Base-by-base conservation (phyloP, 306 rosid genomes). In the Medicago ruthenica region DNA sequence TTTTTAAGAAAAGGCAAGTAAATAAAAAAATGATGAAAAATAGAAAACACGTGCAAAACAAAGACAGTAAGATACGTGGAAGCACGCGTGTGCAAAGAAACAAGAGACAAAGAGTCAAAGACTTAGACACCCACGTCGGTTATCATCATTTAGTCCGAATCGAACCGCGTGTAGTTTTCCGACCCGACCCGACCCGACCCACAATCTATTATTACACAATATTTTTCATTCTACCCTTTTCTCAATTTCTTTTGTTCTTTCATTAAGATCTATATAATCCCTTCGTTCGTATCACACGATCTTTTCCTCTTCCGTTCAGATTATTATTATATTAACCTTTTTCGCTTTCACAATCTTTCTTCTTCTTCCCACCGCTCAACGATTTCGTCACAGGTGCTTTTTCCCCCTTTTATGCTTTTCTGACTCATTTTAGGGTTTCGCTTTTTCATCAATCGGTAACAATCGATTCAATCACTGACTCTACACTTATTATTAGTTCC, bases 221-320 rank as follows among this genome's bases (percentile, higher is more conserved):
- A 27, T 27, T 27, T 27, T 48, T 44, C 73, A 22, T 48, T 42
- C 12, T 67, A 12, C 45, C 72, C 1, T 21, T 42, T 45, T 37
- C 17, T 73, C 58, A 9, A 4, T 6, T 39, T 31, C n/a, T 0
- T 6, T 10, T 17, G 2, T 63, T 10, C 11, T 8, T 59, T 59
- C 40, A 4, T 36, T 16, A 16, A 17, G 42, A 16, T 8, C 37
- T 2, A 60, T 9, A 39, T 27, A 27, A 27, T 20, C 3, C 59
- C 7, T 15, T 41, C 17, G 6, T 15, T 41, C 17, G 6, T 34
- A 15, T 15, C 13, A 2, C 72, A 62, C 37, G 47, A 18, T 73
- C 72, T 71, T 79, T 67, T 7, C 58, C 83, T 22, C 40, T 67
- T 55, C 75, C n/a, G 4, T 40, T 40, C 67, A 41, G 20, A 57